Evolutionary conservation across 192 early-diverging fungal genomes (phyloP).

Genomic region (Podila verticillata): DNA sequence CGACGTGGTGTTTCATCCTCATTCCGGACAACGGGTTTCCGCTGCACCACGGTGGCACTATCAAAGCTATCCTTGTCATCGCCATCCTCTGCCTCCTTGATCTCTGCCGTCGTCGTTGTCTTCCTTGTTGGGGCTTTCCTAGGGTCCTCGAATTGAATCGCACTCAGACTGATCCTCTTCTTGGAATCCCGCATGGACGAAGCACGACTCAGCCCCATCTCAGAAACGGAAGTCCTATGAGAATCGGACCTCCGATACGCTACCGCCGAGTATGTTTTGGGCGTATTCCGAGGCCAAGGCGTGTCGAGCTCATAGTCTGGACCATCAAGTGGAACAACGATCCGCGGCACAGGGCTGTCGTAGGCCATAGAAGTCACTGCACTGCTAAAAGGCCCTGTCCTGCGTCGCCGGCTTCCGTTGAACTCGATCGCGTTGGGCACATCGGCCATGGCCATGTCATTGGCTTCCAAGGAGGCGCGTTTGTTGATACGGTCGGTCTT

Average conservation of each 20-base stretch:
- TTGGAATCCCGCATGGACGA: slow-evolving; percentile 42
- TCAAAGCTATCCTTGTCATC: no score
- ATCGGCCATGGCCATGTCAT: background rate
- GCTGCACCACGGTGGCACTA: slow-evolving; percentile 25
- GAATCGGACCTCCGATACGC: slow-evolving; percentile 10
- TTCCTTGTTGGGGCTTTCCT: background rate
- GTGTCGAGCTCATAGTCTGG: background rate
- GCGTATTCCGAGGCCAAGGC: background rate
- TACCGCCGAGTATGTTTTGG: slow-evolving; percentile 31
- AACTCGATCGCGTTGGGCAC: slow-evolving; percentile 8
- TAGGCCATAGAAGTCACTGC: no score
- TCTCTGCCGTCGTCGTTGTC: background rate
- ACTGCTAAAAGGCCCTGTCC: background rate
- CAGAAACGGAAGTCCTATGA: background rate
- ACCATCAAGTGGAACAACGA: no score
- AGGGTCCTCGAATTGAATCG: slow-evolving; percentile 20
- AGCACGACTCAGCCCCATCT: slow-evolving; percentile 24
- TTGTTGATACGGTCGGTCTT: background rate
- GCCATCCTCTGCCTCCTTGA: background rate
- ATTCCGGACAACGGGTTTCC: background rate
- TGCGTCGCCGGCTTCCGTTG: slow-evolving; percentile 8
- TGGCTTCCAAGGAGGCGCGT: background rate
- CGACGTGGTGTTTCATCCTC: background rate
- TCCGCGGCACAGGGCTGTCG: no score
- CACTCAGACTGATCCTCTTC: slow-evolving; percentile 19